Base-by-base conservation (phyloP, 306 rosid genomes). In the Vigna radiata region DNA sequence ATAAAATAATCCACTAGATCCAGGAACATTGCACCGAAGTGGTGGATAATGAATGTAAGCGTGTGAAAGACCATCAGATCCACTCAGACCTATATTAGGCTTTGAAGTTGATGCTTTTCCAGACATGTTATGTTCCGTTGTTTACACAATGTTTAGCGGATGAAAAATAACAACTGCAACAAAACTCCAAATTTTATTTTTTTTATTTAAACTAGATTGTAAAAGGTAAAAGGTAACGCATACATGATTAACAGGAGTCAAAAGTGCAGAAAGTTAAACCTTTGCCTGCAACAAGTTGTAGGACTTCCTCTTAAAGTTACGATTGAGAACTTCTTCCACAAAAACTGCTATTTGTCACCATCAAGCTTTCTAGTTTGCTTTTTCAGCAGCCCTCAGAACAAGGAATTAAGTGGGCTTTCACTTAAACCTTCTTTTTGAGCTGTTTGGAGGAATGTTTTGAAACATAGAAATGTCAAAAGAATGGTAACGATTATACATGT, bases 1-100 rank as follows among this genome's bases (percentile, higher is more conserved):
- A 78, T 88, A 95, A 81, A 89, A 95, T 81, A 95, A 83, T 37
- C 90, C 97, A 80, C 79, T 76, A 56, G 92, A 83, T 71, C 89
- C 97, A 82, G 96, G 84, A 86, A 83, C 39, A 17, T 85, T 81
- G 72, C 97, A 88, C 70, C 86, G 84, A 61, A 92, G 72, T 19
- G 99, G 97, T 17, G 93, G 97, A 87, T 87, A 84, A 80, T 75
- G 93, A 83, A 88, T 83, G 84, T 89, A 95, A 80, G 88, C 92
- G 88, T 95, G 99, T 77, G 99, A 95, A 78, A 95, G 88, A 66
- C 91, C 97, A 79, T 87, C 85, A 33, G 94, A 89, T 53, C 92
- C 91, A 65, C 87, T 91, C 86, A 91, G 74, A 86, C 88, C 87
- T 69, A 80, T 85, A 80, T 79, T 87, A 68, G 94, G 85, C 79